Base-by-base conservation (phyloP, 2,329 filamentous ascomycete genomes). In the Aspergillus texensis region DNA sequence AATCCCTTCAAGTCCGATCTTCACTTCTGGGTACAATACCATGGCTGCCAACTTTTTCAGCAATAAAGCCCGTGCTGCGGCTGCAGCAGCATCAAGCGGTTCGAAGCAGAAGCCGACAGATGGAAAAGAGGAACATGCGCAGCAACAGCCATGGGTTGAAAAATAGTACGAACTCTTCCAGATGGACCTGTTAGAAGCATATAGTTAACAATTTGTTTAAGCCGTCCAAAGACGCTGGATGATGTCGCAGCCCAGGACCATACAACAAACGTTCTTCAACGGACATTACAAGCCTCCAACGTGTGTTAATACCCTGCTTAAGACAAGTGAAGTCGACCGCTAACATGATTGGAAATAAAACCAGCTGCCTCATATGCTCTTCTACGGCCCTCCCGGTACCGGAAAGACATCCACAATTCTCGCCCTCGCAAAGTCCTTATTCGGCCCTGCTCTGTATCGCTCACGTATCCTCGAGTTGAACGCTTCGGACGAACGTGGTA, bases 161-260 rank as follows among this genome's bases (percentile, higher is more conserved):
- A 98, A 98, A 91, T 98, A 97, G 94, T 97, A 83, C 62, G 76
- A 66, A 32, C 50, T 26, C 11, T 43, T 41, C 24, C 16, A 6
- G 5, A 3, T 2, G 26, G 19, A 43, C 4, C 21, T 54, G 16
- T 12, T 6, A n/a, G 10, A 54, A 59, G 32, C 21, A 55, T 61
- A 26, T 30, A 55, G 57, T 43, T 56, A n/a, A 61, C n/a, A 30
- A 19, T 34, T 10, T 21, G 5, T 24, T 5, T 53, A 57, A 98
- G 94, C 77, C 94, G 95, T 52, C 96, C 95, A 32, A 97, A 96
- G 80, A 93, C 90, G 12, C 88, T 99, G 57, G 90, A 89, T 76
- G 96, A 99, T 86, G 94, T 99, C 68, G 92, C 95, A 24, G 94
- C 94, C 14, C 95, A 99, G 86, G 95, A 99, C 73, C 95, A 99